Evolutionary conservation across 441 rosid species (phyloP).

Genomic region (Populus hybrid): DNA sequence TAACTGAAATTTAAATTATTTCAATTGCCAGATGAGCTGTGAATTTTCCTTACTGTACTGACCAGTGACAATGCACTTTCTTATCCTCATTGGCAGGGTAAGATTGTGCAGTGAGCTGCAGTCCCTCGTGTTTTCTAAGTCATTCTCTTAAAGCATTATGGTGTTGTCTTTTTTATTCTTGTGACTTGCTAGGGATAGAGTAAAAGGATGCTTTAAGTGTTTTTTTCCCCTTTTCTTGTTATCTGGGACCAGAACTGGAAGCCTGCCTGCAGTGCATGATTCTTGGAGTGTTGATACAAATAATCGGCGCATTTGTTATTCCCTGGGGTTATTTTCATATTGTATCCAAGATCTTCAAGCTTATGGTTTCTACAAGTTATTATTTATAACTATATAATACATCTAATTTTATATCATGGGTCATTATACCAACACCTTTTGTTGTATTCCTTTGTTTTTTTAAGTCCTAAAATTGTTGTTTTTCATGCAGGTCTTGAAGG

Average conservation of each 20-base stretch:
- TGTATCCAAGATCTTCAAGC: not conserved
- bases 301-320: not conserved
- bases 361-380: too few species aligned
- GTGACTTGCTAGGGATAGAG: not conserved
- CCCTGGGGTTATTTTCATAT: not conserved
- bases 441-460: not conserved
- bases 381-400: too few species aligned
- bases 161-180: not conserved
- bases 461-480: not conserved
- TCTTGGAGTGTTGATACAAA: not conserved
- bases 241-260: not conserved
- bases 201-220: not conserved
- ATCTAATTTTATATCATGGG: too few species aligned
- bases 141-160: not conserved
- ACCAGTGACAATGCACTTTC: not conserved
- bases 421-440: not conserved
- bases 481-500: slow-evolving; percentile 59
- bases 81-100: not conserved
- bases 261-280: not conserved
- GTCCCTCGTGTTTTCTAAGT: not conserved
- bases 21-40: not conserved
- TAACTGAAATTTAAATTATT: not conserved
- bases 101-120: not conserved
- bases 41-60: not conserved
- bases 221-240: not conserved